Conservation (phyloP, 2,329 filamentous ascomycete species). For the Cladosporium sp. region DNA sequence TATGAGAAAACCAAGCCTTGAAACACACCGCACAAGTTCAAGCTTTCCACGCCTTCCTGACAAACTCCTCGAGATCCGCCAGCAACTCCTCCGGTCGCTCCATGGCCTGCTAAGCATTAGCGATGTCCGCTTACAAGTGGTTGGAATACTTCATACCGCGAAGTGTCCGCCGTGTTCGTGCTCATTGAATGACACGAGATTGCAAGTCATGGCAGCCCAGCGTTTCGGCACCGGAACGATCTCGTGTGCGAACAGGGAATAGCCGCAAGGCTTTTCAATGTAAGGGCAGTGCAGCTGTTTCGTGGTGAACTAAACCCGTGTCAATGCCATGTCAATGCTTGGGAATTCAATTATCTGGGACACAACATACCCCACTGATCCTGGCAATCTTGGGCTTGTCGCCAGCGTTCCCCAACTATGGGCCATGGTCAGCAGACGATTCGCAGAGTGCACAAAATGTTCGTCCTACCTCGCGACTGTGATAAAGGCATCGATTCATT, state of each 20-base stretch:
- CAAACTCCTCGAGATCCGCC: slow-evolving; percentile 30
- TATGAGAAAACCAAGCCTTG: too few species aligned
- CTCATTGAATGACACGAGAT: slow-evolving; percentile 34
- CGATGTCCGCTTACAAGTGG: background rate
- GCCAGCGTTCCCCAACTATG: slow-evolving; percentile 18
- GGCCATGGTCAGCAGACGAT: background rate
- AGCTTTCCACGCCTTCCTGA: slow-evolving; percentile 24
- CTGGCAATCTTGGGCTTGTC: background rate
- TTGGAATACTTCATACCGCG: slow-evolving; percentile 22
- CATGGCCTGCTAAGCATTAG: slow-evolving; percentile 24
- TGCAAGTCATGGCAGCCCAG: slow-evolving; percentile 30
- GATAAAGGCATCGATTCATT: slow-evolving; percentile 44
- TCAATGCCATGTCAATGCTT: background rate
- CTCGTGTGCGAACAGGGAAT: slow-evolving; percentile 41
- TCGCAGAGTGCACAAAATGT: background rate
- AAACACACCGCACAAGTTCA: too few species aligned
- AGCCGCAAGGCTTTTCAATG: slow-evolving; percentile 40
- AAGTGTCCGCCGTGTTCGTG: slow-evolving; percentile 39
- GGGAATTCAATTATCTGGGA: background rate
- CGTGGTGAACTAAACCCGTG: slow-evolving; percentile 21
- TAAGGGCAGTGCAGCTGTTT: slow-evolving; percentile 21
- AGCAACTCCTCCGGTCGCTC: slow-evolving; percentile 31
- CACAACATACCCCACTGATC: background rate
- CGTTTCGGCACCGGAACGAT: slow-evolving; percentile 34
- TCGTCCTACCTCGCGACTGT: slow-evolving; percentile 37